phyloP scores from a whole-genome alignment of 257 asterid species.

The Catharanthus roseus region DNA sequence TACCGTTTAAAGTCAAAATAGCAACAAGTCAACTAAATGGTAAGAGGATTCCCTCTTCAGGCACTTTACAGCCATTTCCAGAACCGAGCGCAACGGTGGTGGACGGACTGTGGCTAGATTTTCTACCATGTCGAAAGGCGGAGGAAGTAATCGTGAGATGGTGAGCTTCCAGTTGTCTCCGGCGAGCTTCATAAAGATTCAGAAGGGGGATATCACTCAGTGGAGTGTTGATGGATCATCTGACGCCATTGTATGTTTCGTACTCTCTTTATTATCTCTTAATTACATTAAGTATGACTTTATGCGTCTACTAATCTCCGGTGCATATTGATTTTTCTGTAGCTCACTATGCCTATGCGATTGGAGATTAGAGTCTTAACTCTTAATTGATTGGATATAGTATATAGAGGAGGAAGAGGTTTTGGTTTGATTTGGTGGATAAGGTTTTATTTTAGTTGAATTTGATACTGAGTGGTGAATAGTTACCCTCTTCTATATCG shows the following conservation, averaged over 20 bases:
- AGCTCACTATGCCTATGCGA: no score
- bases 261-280: not conserved
- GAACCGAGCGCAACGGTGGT: slow-evolving; percentile 16
- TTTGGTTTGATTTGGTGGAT: not conserved
- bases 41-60: no score
- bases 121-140: slow-evolving; percentile 54
- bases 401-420: not conserved
- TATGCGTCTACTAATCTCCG: no score
- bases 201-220: slow-evolving; percentile 73
- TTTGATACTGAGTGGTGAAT: not conserved
- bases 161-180: slow-evolving; percentile 48
- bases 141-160: slow-evolving; percentile 17
- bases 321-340: no score
- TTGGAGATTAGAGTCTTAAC: not conserved
- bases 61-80: slow-evolving; percentile 28
- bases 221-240: slow-evolving; percentile 89
- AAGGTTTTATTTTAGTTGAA: not conserved
- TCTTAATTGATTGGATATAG: not conserved
- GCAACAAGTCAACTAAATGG: no score
- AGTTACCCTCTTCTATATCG: not conserved
- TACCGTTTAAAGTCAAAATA: no score
- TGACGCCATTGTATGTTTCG: slow-evolving; percentile 70
- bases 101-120: slow-evolving; percentile 25
- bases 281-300: no score
- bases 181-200: slow-evolving; percentile 54